Base-by-base conservation (phyloP, 768 basidiomycete genomes). In the Tulasnella sp. region DNA sequence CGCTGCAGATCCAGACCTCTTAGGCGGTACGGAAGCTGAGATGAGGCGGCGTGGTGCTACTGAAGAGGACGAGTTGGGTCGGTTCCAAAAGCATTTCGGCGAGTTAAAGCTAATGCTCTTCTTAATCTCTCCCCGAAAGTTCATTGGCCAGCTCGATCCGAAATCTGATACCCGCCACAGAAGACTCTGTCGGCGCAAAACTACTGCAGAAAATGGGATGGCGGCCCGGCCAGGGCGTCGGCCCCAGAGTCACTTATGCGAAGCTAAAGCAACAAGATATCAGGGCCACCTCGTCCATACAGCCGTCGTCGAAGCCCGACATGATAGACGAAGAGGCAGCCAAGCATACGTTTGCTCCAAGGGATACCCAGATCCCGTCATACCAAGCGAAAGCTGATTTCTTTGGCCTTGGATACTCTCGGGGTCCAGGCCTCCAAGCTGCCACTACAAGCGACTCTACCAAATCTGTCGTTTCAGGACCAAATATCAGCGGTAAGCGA, bases 131-230 rank as follows among this genome's bases (percentile, higher is more conserved):
- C 48, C 15, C 42, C 21, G 57, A 34, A 61, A 90, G 88, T 60
- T 77, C 83, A 0, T 75, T 90, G 19, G 76, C 81, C 1, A 73
- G 74, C 44, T 75, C 81, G 3, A 76, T 92, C 7, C 79, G 82
- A 63, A 76, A 86, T 0, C 74, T 96, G 42, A 76, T 86, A 12
- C 85, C 88, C 7, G 73, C 87, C 1, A 79, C 88, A 0, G 79
- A 82, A 22, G 84, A 91, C 60, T 91, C 90, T 2, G 77, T 83
- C 25, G 94, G 94, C 0, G 84, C 87, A 2, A 81, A 82, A 34
- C 81, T 98, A 5, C 77, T 99, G 55, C 85, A 84, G 73, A 93
- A 91, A 72, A 92, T 97, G 85, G 94, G 96, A 0, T 97, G 96
- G 94, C 76, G 85, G 43, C 71, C 82, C 0, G 96, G 93, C 1